Percentiles rank a stretch among this genome's conserved stretches.
These are phyloP conservation scores for Kodamaea jinghongensis DNA, from an alignment of 805 yeast species.

Conservation along the genomic window DNA sequence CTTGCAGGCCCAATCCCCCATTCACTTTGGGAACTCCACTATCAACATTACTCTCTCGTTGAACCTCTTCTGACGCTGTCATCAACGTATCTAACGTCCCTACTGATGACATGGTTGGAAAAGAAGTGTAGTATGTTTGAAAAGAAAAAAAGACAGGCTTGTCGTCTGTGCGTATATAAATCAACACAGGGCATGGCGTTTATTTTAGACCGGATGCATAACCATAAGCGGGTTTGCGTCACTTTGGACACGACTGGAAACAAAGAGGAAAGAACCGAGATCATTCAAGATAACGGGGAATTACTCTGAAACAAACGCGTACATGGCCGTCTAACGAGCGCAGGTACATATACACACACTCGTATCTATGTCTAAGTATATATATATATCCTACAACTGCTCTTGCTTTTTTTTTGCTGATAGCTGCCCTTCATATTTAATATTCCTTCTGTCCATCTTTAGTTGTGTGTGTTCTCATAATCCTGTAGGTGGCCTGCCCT, in stretches of 20 bases:
- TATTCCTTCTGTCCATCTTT: too few species aligned
- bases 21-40: not conserved
- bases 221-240: not conserved
- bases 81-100: conserved; percentile 14
- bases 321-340: too few species aligned
- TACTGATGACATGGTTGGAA: conserved; percentile 11
- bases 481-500: too few species aligned
- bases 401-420: too few species aligned
- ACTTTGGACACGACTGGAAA: not conserved
- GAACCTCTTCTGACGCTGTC: conserved; percentile 10
- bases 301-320: too few species aligned
- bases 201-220: conserved; percentile 1
- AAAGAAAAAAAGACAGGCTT: conserved; percentile 1
- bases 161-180: not conserved
- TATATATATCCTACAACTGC: too few species aligned
- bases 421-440: too few species aligned
- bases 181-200: conserved; percentile 4
- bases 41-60: not conserved
- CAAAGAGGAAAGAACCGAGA: not conserved
- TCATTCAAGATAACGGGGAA: conserved; percentile 13
- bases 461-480: too few species aligned
- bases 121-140: not conserved
- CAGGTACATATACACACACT: too few species aligned
- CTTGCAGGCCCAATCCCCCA: too few species aligned
- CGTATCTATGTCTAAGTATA: too few species aligned